These are phyloP conservation scores for Dactylonectria estremocensis DNA, from an alignment of 2,329 filamentous ascomycete species.

Conservation along the genomic window DNA sequence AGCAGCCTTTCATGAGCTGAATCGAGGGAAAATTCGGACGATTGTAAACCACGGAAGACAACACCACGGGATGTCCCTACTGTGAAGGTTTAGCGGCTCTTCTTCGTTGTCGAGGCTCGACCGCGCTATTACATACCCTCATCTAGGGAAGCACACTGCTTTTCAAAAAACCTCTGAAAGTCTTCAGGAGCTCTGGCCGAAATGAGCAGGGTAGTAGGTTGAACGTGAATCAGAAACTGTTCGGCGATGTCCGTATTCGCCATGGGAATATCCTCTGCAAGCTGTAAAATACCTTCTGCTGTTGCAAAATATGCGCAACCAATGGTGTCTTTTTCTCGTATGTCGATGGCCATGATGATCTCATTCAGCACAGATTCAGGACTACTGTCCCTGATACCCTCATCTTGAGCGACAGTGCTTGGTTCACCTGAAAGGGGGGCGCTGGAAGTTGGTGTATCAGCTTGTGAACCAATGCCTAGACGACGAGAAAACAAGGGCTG, in stretches of 20 bases:
- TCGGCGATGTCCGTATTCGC: constrained; percentile 80
- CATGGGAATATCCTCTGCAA: constrained; percentile 83
- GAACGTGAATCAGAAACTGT: constrained; percentile 68
- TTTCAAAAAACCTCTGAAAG: constrained; percentile 53
- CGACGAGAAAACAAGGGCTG: constrained; percentile 1
- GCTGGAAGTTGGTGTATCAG: constrained; percentile 5
- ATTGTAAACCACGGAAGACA: constrained; percentile 76
- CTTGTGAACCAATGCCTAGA: background rate
- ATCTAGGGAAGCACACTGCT: constrained; percentile 31
- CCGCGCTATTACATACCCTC: constrained; percentile 20
- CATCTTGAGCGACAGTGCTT: background rate
- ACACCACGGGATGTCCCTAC: constrained; percentile 33
- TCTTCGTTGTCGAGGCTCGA: background rate
- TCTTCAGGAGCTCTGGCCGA: constrained; percentile 62
- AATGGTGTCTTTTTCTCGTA: constrained; percentile 78
- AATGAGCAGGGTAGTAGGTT: constrained; percentile 70
- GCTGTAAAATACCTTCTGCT: constrained; percentile 76
- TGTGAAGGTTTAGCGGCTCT: constrained; percentile 17
- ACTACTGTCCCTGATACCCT: constrained; percentile 23
- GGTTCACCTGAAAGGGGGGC: background rate
- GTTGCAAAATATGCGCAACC: constrained; percentile 90
- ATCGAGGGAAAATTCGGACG: constrained; percentile 80
- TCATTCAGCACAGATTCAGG: constrained; percentile 59
- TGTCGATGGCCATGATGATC: constrained; percentile 84
- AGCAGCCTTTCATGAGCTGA: constrained; percentile 77